Base-by-base conservation (phyloP, 2,329 filamentous ascomycete genomes). In the Nemania diffusa region DNA sequence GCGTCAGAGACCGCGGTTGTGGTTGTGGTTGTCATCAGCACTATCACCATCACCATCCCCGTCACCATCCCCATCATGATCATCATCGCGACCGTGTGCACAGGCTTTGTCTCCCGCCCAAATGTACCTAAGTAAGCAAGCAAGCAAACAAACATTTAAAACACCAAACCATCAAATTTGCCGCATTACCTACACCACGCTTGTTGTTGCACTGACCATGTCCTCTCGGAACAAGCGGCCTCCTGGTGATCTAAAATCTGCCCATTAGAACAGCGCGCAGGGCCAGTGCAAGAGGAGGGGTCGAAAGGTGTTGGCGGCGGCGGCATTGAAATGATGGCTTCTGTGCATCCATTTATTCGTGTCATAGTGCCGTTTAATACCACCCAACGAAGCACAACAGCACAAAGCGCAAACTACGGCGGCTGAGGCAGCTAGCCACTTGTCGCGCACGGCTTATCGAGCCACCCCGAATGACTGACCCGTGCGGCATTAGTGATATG, bases 401-500 rank as follows among this genome's bases (percentile, higher is more conserved):
- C 50, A 62, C 63, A 59, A 44, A 34, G 29, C 55, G 48, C 59
- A 58, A 62, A 59, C 32, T 51, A 58, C 59, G 44, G 63, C 56
- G 34, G 53, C 20, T 50, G 53, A 64, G 42, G 48, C 40, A 37
- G 40, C 57, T 57, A 51, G 51, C 55, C 58, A 63, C 62, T 62
- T 40, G n/a, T n/a, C n/a, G 50, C 32, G 50, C 59, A 50, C 32
- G 58, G 53, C 52, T 57, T 34, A 66, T 59, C 42, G 57, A 55
- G 58, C 63, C 40, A 62, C 26, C 24, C 44, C 51, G 48, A n/a
- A 29, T 48, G 51, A 56, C 34, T 57, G 57, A 65, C 52, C 57
- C 40, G 50, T 65, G 62, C 55, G 29, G 58, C 50, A 60, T 53
- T 51, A 57, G 48, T 62, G 66, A 62, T 55, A 65, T 62, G 62